phyloP scores from a whole-genome alignment of 176 grass and related monocot genomes.

The Carex scoparia region DNA sequence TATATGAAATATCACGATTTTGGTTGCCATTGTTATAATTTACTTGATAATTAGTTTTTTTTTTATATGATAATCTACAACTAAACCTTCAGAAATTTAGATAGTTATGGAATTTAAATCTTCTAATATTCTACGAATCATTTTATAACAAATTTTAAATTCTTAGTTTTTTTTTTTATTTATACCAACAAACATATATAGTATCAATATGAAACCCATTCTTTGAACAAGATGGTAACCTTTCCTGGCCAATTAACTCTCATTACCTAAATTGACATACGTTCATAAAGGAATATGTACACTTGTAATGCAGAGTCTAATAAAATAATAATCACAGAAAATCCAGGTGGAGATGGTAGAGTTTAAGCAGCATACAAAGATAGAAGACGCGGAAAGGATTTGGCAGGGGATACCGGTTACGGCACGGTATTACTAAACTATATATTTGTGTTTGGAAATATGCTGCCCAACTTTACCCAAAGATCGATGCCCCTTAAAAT shows the following conservation, averaged over 20 bases:
- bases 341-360: neutral
- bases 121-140: too few relatives aligned
- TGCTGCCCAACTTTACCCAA: neutral
- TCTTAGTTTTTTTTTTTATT: too few relatives aligned
- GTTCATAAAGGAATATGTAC: neutral
- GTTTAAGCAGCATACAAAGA: neutral
- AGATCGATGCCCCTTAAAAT: neutral
- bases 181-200: neutral
- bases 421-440: conserved; percentile 8
- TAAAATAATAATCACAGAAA: neutral
- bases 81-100: too few relatives aligned
- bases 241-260: neutral
- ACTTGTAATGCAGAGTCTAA: neutral
- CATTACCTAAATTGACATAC: neutral
- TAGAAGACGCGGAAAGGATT: neutral
- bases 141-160: too few relatives aligned
- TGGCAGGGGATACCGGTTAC: neutral
- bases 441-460: neutral
- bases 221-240: neutral
- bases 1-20: too few relatives aligned
- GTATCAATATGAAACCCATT: neutral
- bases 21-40: too few relatives aligned
- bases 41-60: too few relatives aligned
- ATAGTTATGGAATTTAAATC: too few relatives aligned
- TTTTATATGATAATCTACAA: too few relatives aligned